A percentile compares a stretch with the other conserved stretches of the same genome.
phyloP scores from a whole-genome alignment of 139 green algal genomes.

The Chlorella ohadii region DNA sequence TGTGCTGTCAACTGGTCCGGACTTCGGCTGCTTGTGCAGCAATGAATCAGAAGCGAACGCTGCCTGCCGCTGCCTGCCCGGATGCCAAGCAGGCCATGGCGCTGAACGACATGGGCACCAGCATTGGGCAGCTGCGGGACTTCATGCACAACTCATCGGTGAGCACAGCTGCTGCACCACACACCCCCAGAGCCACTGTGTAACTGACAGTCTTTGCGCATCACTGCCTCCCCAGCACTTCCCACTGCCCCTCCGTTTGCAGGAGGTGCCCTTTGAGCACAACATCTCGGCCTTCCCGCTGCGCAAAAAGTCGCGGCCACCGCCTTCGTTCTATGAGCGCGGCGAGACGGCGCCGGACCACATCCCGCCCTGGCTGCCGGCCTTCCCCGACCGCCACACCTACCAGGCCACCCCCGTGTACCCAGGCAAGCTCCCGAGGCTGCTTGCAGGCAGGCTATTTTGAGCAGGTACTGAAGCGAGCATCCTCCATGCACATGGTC shows the following conservation, averaged over 20 bases:
- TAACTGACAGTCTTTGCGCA: no score
- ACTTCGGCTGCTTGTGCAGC: no score
- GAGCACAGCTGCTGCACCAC: background rate
- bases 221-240: no score
- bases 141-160: slow-evolving; percentile 30
- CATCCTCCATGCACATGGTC: no score
- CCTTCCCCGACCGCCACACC: slow-evolving; percentile 90
- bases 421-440: background rate
- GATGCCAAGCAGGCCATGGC: slow-evolving; percentile 62
- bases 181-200: no score
- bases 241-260: slow-evolving; percentile 8
- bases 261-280: slow-evolving; percentile 76
- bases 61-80: background rate
- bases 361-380: slow-evolving; percentile 83
- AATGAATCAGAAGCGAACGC: no score
- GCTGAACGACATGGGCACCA: slow-evolving; percentile 78
- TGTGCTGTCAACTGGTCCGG: no score
- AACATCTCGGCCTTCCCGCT: slow-evolving; percentile 71
- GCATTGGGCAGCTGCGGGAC: slow-evolving; percentile 57
- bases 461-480: no score
- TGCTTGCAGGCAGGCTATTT: no score
- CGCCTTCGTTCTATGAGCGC: slow-evolving; percentile 66
- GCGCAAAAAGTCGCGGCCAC: slow-evolving; percentile 31
- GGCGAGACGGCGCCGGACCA: slow-evolving; percentile 62
- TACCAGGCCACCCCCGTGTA: slow-evolving; percentile 57